Evolutionary conservation across 768 basidiomycete genomes (phyloP).

Genomic region (Rhizopogon vesiculosus): DNA sequence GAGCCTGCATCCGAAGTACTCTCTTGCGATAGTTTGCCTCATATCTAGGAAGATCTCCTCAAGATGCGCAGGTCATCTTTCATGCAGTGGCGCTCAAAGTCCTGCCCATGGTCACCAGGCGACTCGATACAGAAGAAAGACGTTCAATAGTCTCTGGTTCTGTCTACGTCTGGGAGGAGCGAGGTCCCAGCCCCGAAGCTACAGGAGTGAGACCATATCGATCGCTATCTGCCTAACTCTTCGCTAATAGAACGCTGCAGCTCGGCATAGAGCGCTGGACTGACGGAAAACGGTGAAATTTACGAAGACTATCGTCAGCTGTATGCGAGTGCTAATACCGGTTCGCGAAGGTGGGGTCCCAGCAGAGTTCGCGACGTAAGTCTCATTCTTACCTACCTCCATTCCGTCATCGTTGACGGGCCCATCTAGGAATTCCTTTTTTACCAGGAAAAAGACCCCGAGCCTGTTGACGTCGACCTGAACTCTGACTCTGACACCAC

Average conservation of each 20-base stretch:
- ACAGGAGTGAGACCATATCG: slow-evolving; percentile 47
- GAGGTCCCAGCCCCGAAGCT: slow-evolving; percentile 60
- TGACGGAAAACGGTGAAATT: slow-evolving; percentile 49
- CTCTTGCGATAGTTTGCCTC: not conserved
- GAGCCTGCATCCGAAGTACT: not conserved
- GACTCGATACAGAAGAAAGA: slow-evolving; percentile 74
- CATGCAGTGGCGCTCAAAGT: slow-evolving; percentile 58
- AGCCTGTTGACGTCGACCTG: slow-evolving; percentile 43
- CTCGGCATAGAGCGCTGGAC: slow-evolving; percentile 82
- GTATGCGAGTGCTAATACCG: not conserved
- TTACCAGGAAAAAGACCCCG: slow-evolving; percentile 63
- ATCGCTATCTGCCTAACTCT: not conserved
- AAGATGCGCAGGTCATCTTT: slow-evolving; percentile 72
- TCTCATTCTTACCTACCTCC: slow-evolving; percentile 6
- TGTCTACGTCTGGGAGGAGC: slow-evolving; percentile 83
- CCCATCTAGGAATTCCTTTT: slow-evolving; percentile 63
- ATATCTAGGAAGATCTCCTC: slow-evolving; percentile 36
- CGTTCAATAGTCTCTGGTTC: slow-evolving; percentile 65
- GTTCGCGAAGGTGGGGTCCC: slow-evolving; percentile 58
- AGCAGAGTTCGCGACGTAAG: slow-evolving; percentile 73
- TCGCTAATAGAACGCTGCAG: slow-evolving; percentile 27
- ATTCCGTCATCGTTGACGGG: not conserved
- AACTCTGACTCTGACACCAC: slow-evolving; percentile 47
- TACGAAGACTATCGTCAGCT: not conserved
- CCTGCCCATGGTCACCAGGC: slow-evolving; percentile 64